A percentile compares a stretch with the other conserved stretches of the same genome.
Evolutionary conservation across 1,139 yeast species (phyloP).

Genomic region (Schizosaccharomyces versatilis): DNA sequence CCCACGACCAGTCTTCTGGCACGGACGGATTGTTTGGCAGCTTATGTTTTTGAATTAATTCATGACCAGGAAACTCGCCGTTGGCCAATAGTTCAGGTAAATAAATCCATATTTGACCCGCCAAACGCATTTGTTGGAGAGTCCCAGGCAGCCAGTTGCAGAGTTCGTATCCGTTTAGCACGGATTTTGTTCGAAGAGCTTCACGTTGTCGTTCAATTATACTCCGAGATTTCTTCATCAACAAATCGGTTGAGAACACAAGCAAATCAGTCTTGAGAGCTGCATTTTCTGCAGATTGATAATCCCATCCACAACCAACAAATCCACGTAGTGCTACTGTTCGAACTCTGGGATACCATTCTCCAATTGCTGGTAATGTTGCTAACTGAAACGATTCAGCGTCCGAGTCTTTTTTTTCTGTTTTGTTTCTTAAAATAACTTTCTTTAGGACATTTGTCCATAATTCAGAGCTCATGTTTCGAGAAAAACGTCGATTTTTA

Average conservation of each 20-base stretch:
- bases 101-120: neutral
- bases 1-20: constrained; percentile 2
- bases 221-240: neutral
- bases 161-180: neutral
- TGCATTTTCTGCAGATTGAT: neutral
- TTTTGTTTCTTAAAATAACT: neutral
- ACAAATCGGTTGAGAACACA: neutral
- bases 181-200: neutral
- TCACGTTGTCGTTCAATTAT: neutral
- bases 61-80: neutral
- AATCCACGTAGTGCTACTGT: constrained; percentile 2
- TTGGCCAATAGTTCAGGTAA: neutral
- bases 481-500: too few species aligned
- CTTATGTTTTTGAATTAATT: neutral
- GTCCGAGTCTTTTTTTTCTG: too few species aligned
- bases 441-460: too few species aligned
- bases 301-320: neutral
- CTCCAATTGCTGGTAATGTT: neutral
- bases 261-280: neutral
- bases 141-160: neutral
- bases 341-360: neutral
- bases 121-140: neutral
- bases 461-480: too few species aligned
- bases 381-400: neutral
- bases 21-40: neutral